Conservation (phyloP, 1,284 basidiomycete genomes). For the Paramarasmius palmivorus region DNA sequence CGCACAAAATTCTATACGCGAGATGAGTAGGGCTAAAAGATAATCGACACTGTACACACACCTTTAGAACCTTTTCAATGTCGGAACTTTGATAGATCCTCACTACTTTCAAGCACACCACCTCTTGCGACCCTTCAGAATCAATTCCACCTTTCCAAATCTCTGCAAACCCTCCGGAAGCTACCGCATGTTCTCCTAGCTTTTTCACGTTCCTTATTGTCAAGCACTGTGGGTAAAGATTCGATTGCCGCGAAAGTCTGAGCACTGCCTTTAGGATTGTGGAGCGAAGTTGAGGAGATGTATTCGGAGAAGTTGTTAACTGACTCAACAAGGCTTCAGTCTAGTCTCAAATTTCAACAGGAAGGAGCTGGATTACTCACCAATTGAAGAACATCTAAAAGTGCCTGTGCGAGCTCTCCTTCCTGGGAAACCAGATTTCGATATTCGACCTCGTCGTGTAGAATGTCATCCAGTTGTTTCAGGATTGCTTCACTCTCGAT, state of each 20-base stretch:
- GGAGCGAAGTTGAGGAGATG: too few relatives aligned
- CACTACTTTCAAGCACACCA: conserved; percentile 7
- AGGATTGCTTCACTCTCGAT: too few relatives aligned
- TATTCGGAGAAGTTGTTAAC: too few relatives aligned
- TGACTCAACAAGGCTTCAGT: too few relatives aligned
- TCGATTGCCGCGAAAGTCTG: neutral
- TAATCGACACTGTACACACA: neutral
- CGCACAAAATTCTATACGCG: conserved; percentile 26
- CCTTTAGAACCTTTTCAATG: neutral
- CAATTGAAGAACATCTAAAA: too few relatives aligned
- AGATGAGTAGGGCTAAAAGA: neutral
- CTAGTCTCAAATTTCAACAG: too few relatives aligned
- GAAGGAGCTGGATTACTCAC: too few relatives aligned
- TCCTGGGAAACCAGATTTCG: too few relatives aligned
- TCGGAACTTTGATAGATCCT: too few relatives aligned
- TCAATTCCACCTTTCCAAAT: conserved; percentile 7
- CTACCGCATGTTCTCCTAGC: conserved; percentile 2
- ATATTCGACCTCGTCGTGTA: too few relatives aligned
- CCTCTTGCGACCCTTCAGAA: neutral
- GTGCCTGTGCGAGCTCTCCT: too few relatives aligned
- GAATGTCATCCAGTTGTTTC: too few relatives aligned
- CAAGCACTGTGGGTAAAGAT: conserved; percentile 4
- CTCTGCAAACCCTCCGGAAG: conserved; percentile 5
- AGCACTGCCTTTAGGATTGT: conserved; percentile 1
- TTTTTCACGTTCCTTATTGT: conserved; percentile 3